Percentiles rank a stretch among this genome's conserved stretches.
Conservation (phyloP, 2,329 filamentous ascomycete species). For the Coniochaeta sp. region DNA sequence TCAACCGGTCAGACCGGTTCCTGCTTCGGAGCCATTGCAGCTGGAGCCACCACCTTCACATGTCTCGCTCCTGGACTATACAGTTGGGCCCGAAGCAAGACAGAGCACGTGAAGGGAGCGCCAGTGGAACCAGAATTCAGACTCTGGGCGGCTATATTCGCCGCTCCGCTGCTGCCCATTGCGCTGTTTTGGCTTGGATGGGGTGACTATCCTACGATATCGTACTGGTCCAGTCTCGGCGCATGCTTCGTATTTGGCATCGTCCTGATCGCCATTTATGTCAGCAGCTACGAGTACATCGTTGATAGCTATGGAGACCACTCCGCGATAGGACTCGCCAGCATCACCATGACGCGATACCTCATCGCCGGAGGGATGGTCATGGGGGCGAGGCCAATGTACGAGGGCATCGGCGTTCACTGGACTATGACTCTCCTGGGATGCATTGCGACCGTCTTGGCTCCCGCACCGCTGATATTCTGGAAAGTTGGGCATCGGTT, state of each 20-base stretch:
- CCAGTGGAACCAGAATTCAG: conserved; percentile 43
- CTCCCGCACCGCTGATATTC: conserved; percentile 27
- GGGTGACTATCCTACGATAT: conserved; percentile 36
- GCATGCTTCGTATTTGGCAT: conserved; percentile 46
- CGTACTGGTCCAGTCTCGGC: conserved; percentile 39
- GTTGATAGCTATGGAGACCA: conserved; percentile 50
- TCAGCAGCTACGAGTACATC: conserved; percentile 48
- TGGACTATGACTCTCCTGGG: conserved; percentile 24
- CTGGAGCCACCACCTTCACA: conserved; percentile 29
- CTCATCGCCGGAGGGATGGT: conserved; percentile 30
- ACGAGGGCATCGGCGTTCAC: conserved; percentile 25
- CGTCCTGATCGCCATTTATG: conserved; percentile 41
- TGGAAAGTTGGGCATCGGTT: conserved; percentile 20
- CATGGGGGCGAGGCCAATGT: conserved; percentile 30
- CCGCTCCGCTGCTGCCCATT: conserved; percentile 40
- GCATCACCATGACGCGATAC: conserved; percentile 24
- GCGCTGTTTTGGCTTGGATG: conserved; percentile 53
- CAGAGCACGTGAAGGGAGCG: conserved; percentile 29
- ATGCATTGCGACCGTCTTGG: conserved; percentile 22
- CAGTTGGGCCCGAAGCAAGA: conserved; percentile 31
- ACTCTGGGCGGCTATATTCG: conserved; percentile 45
- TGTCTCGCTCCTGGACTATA: conserved; percentile 37
- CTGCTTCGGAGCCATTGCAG: conserved; percentile 37
- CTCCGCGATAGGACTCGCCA: conserved; percentile 29
- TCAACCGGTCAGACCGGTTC: conserved; percentile 35